Evolutionary conservation across 1,139 yeast genomes (phyloP).

Genomic region (Williopsis jadinii): DNA sequence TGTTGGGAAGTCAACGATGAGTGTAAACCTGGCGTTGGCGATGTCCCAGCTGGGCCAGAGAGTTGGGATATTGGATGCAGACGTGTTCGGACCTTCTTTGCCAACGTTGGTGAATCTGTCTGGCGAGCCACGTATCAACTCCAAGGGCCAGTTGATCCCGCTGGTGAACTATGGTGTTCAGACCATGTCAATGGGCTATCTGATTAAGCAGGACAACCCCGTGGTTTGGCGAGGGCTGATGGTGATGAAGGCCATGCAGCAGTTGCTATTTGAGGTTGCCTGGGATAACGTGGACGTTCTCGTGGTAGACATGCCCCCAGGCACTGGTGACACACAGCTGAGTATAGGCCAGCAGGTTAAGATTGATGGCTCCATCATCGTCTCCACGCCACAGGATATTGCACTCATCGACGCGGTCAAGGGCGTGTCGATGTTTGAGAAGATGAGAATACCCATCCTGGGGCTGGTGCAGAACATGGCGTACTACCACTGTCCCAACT

Average conservation of each 20-base stretch:
- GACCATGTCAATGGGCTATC: constrained; percentile 87
- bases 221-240: constrained; percentile 84
- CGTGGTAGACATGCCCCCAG: constrained; percentile 85
- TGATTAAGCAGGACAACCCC: constrained; percentile 61
- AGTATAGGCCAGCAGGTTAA: constrained; percentile 73
- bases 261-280: constrained; percentile 69
- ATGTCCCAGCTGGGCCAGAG: constrained; percentile 46
- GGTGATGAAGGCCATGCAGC: constrained; percentile 85
- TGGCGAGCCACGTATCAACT: constrained; percentile 60
- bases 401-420: constrained; percentile 77
- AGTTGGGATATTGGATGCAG: constrained; percentile 73
- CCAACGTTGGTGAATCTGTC: constrained; percentile 60
- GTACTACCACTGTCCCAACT: constrained; percentile 65
- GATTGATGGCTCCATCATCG: constrained; percentile 75
- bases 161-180: constrained; percentile 71
- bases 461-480: constrained; percentile 88
- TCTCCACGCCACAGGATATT: constrained; percentile 82
- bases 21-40: constrained; percentile 60
- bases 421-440: constrained; percentile 73
- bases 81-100: constrained; percentile 77
- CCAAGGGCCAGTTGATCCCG: constrained; percentile 56
- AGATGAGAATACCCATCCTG: constrained; percentile 65
- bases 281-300: constrained; percentile 71
- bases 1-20: constrained; percentile 52
- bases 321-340: constrained; percentile 84